phyloP scores from a whole-genome alignment of 2,329 filamentous ascomycete genomes.

The Colletotrichum karsti region DNA sequence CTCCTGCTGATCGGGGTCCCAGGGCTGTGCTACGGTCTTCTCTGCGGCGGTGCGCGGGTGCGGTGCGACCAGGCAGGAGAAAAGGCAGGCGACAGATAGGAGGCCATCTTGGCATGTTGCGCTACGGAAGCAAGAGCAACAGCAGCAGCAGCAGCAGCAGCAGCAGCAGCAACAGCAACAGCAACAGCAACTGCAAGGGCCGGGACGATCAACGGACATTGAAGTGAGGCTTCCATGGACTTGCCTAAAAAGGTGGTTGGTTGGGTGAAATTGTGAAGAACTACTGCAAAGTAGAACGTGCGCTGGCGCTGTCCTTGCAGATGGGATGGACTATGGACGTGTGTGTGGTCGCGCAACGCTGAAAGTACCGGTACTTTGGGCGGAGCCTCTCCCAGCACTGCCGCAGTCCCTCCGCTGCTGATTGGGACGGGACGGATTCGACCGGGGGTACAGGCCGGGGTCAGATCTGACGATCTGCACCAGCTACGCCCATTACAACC shows the following conservation, averaged over 20 bases:
- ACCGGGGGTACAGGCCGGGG: background rate
- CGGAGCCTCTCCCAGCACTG: conserved; percentile 1
- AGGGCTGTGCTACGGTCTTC: conserved; percentile 10
- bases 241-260: conserved; percentile 3
- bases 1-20: background rate
- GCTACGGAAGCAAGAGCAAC: background rate
- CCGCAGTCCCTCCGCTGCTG: conserved; percentile 5
- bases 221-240: conserved; percentile 1
- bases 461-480: background rate
- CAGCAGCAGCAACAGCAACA: no score
- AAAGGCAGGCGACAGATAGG: background rate
- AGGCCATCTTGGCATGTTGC: background rate
- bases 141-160: no score
- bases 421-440: background rate
- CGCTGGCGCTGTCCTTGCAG: background rate
- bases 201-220: background rate
- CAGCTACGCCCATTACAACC: background rate
- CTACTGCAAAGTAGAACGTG: no score
- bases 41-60: background rate
- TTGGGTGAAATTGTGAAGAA: no score
- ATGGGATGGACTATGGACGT: background rate
- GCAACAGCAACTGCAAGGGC: background rate
- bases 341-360: no score
- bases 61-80: background rate
- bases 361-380: conserved; percentile 23